Evolutionary conservation across 305 asterid genomes (phyloP), one percentile per base, ranked within the genome.

Genomic region (Withania somnifera): DNA sequence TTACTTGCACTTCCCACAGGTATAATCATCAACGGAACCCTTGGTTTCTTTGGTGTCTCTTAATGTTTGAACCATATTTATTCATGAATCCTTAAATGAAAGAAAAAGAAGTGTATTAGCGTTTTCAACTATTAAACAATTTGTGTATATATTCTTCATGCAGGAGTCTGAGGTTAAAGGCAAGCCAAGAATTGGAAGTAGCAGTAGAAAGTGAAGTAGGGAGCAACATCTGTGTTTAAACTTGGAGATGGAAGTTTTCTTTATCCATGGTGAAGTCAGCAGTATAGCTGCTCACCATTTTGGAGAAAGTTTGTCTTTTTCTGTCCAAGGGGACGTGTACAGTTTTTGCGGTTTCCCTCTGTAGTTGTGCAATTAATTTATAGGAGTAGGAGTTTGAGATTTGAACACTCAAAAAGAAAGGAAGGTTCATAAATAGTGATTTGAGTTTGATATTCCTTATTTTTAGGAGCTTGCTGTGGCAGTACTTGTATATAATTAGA

Each of bases 81-180:
- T n/a, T n/a, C n/a, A n/a, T n/a, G n/a, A n/a, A n/a, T 51, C 60
- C 79, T 82, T 9, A 28, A 45, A 45, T 11, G 28, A 20, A 80
- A 40, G 60, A 11, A 24, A 45, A 34, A 58, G 50, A 32, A 19
- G 22, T 53, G 7, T 19, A 66, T 34, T 66, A 15, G 52, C 17
- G 20, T 51, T 51, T 40, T 30, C 28, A n/a, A 36, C 52, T 14
- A 7, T 34, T n/a, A 47, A 66, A 13, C 38, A 6, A 6, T n/a
- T 13, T n/a, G 77, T 69, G 51, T 45, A 53, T 58, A 77, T 38
- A 42, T 38, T 47, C 38, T 50, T 15, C 69, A 38, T 69, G 80
- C 94, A 95, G 99, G 99, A 95, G 80, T 60, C 81, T 52, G 98
- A 95, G 87, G 97, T 95, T 79, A 94, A 95, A 89, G 89, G 91